Evolutionary conservation across 139 green algal genomes (phyloP).

Genomic region (Coelastrella sp.): DNA sequence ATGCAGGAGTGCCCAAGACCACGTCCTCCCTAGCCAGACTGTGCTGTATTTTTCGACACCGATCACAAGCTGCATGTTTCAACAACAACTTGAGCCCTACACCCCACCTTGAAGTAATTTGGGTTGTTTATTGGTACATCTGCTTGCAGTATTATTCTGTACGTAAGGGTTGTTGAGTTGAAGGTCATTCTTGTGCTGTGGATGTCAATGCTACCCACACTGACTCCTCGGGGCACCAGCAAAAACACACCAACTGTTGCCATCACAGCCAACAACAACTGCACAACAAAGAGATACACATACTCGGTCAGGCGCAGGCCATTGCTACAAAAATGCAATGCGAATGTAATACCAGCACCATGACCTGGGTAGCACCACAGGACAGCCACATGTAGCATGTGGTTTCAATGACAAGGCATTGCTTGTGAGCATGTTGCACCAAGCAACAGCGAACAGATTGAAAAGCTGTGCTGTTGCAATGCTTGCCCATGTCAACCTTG

Average conservation of each 20-base stretch:
- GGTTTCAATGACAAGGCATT: too few species aligned
- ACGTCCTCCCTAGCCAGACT: too few species aligned
- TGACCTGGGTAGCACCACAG: too few species aligned
- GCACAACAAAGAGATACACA: not conserved
- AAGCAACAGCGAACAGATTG: too few species aligned
- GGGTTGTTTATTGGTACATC: conserved; percentile 83
- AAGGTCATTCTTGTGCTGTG: conserved; percentile 75
- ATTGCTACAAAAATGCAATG: not conserved
- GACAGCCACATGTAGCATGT: too few species aligned
- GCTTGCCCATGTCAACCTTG: too few species aligned
- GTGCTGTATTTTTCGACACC: too few species aligned
- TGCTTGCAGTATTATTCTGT: conserved; percentile 77
- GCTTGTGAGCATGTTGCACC: too few species aligned
- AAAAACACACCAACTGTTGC: conserved; percentile 69
- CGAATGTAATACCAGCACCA: not conserved
- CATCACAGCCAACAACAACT: conserved; percentile 65
- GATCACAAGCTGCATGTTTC: not conserved
- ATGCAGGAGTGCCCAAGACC: not conserved
- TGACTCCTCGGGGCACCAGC: conserved; percentile 74
- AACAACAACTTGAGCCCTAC: not conserved
- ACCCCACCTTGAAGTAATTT: conserved; percentile 76
- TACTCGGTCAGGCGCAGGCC: not conserved
- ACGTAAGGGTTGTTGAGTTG: conserved; percentile 70
- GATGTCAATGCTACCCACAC: conserved; percentile 73
- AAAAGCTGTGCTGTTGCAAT: too few species aligned